Percentiles rank a stretch among this genome's conserved stretches.
These are phyloP conservation scores for Solanum hybrid DNA, from an alignment of 305 asterid species.

Conservation along the genomic window DNA sequence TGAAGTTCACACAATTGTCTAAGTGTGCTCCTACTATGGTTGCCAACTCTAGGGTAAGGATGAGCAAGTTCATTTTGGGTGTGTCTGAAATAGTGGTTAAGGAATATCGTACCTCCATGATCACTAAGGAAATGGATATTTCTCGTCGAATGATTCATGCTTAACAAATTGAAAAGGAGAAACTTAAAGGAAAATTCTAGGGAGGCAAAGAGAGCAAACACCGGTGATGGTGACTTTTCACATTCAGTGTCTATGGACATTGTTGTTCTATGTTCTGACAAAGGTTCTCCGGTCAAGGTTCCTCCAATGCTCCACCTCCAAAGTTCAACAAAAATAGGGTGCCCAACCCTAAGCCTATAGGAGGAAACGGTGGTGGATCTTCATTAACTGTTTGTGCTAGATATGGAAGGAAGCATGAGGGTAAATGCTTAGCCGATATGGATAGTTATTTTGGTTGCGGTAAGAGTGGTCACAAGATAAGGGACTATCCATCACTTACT, in stretches of 20 bases:
- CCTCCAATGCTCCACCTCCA: neutral
- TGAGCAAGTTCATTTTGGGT: neutral
- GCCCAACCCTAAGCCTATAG: neutral
- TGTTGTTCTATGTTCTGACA: neutral
- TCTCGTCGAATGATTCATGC: neutral
- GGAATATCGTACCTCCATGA: neutral
- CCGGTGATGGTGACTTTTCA: neutral
- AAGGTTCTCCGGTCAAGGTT: neutral
- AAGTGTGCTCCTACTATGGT: neutral
- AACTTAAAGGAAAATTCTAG: too few relatives aligned
- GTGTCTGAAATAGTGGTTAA: neutral
- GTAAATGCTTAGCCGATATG: neutral
- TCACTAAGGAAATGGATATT: neutral
- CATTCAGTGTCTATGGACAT: neutral
- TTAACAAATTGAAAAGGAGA: too few relatives aligned
- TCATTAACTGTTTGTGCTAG: too few relatives aligned
- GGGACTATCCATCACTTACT: neutral
- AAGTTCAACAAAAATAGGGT: neutral
- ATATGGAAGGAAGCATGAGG: neutral
- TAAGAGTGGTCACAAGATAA: neutral
- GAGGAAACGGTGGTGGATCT: neutral
- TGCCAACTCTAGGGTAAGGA: neutral
- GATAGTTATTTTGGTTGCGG: neutral
- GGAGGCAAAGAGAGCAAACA: neutral
- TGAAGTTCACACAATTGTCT: neutral